Percentiles rank a stretch among this genome's conserved stretches.
Conservation (phyloP, 2,329 filamentous ascomycete genomes). For the Pseudocercospora fijiensis region DNA sequence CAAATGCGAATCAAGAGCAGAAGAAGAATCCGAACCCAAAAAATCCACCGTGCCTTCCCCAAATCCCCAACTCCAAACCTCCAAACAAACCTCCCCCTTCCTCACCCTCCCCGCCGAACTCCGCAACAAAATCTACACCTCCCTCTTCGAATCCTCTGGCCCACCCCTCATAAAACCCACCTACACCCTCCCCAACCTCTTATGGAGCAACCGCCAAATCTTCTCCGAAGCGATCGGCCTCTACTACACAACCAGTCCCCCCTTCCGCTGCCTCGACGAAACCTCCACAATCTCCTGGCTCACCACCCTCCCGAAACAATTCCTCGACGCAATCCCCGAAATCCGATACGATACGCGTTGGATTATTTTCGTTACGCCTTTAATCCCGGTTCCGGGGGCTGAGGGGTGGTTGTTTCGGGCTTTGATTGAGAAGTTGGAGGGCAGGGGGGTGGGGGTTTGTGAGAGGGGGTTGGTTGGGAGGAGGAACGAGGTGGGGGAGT, state of each 20-base stretch:
- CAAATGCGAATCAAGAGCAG: not conserved
- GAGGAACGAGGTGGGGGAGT: not conserved
- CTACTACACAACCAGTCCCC: constrained; percentile 14
- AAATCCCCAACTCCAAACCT: not conserved
- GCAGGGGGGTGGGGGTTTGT: constrained; percentile 13
- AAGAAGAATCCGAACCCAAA: too few relatives aligned
- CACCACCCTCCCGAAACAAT: constrained; percentile 8
- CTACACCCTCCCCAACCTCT: constrained; percentile 26
- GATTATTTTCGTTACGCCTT: constrained; percentile 24
- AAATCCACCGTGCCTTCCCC: not conserved
- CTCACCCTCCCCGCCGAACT: constrained; percentile 24
- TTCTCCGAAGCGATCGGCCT: constrained; percentile 22
- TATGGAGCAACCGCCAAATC: too few relatives aligned
- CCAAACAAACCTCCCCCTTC: constrained; percentile 10
- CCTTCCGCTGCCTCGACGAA: constrained; percentile 27
- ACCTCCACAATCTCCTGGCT: constrained; percentile 20
- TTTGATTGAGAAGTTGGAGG: constrained; percentile 16
- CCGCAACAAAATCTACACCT: constrained; percentile 23
- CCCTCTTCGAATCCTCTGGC: constrained; percentile 15
- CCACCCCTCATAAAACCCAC: constrained; percentile 19
- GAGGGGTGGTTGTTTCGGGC: constrained; percentile 19
- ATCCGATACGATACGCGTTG: constrained; percentile 25
- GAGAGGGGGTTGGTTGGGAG: not conserved
- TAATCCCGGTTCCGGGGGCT: constrained; percentile 22
- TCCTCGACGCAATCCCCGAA: constrained; percentile 13